phyloP scores from a whole-genome alignment of 768 basidiomycete species.

The Leccinum pellstonianum region DNA sequence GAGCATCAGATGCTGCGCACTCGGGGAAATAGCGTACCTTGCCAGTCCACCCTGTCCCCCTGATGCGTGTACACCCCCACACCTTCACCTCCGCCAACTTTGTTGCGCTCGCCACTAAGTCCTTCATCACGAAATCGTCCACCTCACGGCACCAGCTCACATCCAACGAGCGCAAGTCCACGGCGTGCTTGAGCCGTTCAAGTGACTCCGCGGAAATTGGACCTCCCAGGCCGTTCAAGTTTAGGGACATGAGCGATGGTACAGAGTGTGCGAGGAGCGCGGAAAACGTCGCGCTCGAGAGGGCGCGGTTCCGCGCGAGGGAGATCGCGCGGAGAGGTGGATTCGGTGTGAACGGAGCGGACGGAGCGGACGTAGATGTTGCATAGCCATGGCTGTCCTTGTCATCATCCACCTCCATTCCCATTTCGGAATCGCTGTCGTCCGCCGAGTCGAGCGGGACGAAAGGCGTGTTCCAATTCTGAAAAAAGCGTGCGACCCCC shows the following conservation, averaged over 20 bases:
- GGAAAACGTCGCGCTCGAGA: slow-evolving; percentile 52
- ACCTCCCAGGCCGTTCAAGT: slow-evolving; percentile 74
- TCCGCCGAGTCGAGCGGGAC: slow-evolving; percentile 5
- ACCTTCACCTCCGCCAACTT: slow-evolving; percentile 47
- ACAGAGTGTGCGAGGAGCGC: slow-evolving; percentile 73
- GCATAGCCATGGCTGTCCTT: neutral
- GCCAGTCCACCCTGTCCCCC: slow-evolving; percentile 39
- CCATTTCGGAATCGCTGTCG: slow-evolving; percentile 4
- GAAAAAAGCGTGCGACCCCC: slow-evolving; percentile 71
- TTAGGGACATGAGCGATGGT: slow-evolving; percentile 51
- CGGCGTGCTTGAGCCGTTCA: slow-evolving; percentile 34
- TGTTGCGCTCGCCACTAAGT: slow-evolving; percentile 49
- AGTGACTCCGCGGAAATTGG: slow-evolving; percentile 51
- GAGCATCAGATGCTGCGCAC: neutral
- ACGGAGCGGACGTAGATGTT: neutral
- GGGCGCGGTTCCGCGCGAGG: slow-evolving; percentile 58
- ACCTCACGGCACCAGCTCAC: slow-evolving; percentile 82
- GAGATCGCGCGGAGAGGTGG: slow-evolving; percentile 53
- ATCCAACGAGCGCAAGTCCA: slow-evolving; percentile 59
- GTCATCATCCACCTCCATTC: slow-evolving; percentile 22
- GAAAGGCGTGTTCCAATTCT: slow-evolving; percentile 41
- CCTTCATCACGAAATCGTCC: slow-evolving; percentile 81
- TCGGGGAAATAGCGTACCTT: slow-evolving; percentile 38
- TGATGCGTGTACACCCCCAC: slow-evolving; percentile 55
- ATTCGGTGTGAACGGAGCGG: slow-evolving; percentile 29